These are phyloP conservation scores for Cryptococcus neoformans DNA, from an alignment of 1,284 basidiomycete species.

Conservation along the genomic window DNA sequence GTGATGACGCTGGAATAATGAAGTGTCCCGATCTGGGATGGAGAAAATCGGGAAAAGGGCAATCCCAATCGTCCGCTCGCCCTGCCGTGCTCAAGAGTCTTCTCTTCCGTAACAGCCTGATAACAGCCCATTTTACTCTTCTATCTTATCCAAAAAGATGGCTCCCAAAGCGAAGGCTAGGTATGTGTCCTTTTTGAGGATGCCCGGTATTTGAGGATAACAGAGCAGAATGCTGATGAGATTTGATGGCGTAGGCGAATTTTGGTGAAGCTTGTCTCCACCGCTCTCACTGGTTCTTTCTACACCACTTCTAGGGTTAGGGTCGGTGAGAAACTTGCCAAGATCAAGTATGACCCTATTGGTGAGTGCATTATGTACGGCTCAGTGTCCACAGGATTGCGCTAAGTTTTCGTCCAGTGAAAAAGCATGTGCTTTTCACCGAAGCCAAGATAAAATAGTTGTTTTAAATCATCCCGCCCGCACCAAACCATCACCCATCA, in stretches of 20 bases:
- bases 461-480: too few species aligned
- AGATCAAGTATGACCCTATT: slow-evolving; percentile 83
- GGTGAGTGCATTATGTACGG: slow-evolving; percentile 54
- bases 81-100: too few species aligned
- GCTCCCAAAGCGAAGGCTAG: slow-evolving; percentile 59
- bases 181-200: slow-evolving; percentile 33
- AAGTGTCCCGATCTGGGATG: not conserved
- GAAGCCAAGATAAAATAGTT: slow-evolving; percentile 59
- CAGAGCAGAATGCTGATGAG: not conserved
- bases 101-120: not conserved
- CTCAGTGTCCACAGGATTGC: not conserved
- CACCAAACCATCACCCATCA: too few species aligned
- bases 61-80: too few species aligned
- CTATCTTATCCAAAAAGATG: slow-evolving; percentile 31
- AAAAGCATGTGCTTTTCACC: slow-evolving; percentile 68
- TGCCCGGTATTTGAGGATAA: not conserved
- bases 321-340: slow-evolving; percentile 66
- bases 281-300: slow-evolving; percentile 84
- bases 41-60: not conserved
- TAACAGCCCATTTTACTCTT: not conserved
- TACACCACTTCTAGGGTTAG: slow-evolving; percentile 76
- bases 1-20: not conserved
- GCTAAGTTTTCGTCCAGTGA: slow-evolving; percentile 54
- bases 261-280: slow-evolving; percentile 80
- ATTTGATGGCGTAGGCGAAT: slow-evolving; percentile 58